Evolutionary conservation across 768 basidiomycete species (phyloP), one percentile per base, ranked within the genome.

Genomic region (Tricholoma matsutake): DNA sequence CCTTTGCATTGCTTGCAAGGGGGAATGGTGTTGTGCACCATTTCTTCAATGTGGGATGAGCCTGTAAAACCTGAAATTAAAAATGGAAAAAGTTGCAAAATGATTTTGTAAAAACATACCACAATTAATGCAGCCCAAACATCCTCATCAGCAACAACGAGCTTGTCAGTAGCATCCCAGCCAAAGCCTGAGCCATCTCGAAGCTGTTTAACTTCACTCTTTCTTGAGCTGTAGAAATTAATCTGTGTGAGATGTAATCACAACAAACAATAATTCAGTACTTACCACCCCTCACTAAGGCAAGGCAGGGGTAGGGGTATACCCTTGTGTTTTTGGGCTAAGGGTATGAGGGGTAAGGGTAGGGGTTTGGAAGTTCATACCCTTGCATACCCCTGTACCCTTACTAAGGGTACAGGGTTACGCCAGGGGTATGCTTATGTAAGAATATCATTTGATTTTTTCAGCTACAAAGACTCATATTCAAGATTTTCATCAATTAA

Each of bases 141-240:
- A 8, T 68, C 65, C 16, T 75, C 69, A 11, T 68, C 63, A 56
- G 75, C 73, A 2, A 69, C 74, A 1, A 57, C 71, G 18, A 73
- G 63, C 52, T 62, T 37, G 8, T 62, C 45, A 0, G 29, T 59
- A 10, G 67, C 65, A 63, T 74, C 63, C 71, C 73, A 74, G 1
- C 73, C 70, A 65, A 72, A 72, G 0, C 70, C 70, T 28, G 69
- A 72, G 9, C 51, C 58, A 14, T 63, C 59, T 41, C 68, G 52
- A 14, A 69, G 52, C 11, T 57, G 10, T n/a, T 65, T 63, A 31
- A 72, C 71, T 18, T 61, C 54, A 14, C 4, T 67, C 58, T 37
- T 65, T 66, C 61, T 69, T 69, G 43, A 70, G 66, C 68, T 72
- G 58, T 28, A 58, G 20, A 61, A 31, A 20, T 34, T 29, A 59